Evolutionary conservation across 768 basidiomycete genomes (phyloP), one percentile per base, ranked within the genome.

Genomic region (Chalciporus piperatus): DNA sequence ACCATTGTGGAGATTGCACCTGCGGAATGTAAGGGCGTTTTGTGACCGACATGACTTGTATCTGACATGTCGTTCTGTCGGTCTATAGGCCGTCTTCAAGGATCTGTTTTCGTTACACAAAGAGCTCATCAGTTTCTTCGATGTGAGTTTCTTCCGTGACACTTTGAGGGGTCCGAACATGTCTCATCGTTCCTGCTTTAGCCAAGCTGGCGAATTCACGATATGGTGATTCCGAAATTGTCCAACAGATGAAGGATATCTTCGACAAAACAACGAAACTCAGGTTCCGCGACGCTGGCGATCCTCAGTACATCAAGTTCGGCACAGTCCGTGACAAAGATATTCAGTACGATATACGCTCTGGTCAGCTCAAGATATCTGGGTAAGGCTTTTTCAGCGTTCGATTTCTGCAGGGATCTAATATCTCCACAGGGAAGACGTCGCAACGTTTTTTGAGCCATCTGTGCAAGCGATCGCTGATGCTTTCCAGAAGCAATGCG

Each of bases 361-460:
- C 62, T 20, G 75, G 75, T 1, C 68, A 70, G 43, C 60, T 76
- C 11, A 68, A 66, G 47, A 48, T 77, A 19, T 20, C 63, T 3
- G 73, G 72, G 75, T 76, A 48, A 22, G n/a, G 22, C 4, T 22
- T 22, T 77, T 17, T 20, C 63, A 4, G 73, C 71, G 75, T 76
- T 47, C 33, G 35, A n/a, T 3, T 14, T 17, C 9, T 19, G 25
- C 2, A 22, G n/a, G 1, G 2, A 7, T 41, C n/a, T 12, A 27
- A 16, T 13, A 3, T 19, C 3, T n/a, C 4, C 41, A 12, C 48
- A 76, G 76, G 5, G 47, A 58, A 6, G 69, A 72, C 10, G 64
- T 79, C 4, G 69, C 66, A 2, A 54, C 49, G 2, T 72, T 76
- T 41, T 81, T 80, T 50, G 69, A 74, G 37, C 74, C 73, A 0